Conservation (phyloP, 2,329 filamentous ascomycete species). For the Penicillium italicum region DNA sequence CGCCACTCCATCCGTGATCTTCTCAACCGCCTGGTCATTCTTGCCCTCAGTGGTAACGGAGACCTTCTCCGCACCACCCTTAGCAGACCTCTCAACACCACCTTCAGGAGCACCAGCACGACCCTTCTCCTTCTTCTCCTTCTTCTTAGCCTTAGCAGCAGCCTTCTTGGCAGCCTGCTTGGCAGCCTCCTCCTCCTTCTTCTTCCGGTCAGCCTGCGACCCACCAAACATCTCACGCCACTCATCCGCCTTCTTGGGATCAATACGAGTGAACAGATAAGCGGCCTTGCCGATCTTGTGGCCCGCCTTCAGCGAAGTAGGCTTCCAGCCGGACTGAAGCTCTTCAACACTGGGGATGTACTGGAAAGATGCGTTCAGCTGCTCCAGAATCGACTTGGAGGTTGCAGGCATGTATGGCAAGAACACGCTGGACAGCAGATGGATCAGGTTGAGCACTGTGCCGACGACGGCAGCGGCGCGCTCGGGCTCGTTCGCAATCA, state of each 20-base stretch:
- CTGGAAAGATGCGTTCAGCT: constrained; percentile 62
- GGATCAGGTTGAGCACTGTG: constrained; percentile 76
- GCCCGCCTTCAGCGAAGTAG: constrained; percentile 58
- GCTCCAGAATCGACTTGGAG: constrained; percentile 68
- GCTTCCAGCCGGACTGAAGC: constrained; percentile 59
- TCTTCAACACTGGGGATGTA: constrained; percentile 56
- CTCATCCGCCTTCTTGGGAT: constrained; percentile 73
- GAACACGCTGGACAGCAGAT: constrained; percentile 74
- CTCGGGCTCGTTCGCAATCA: constrained; percentile 58
- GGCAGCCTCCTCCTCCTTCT: constrained; percentile 58
- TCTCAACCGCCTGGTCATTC: constrained; percentile 38
- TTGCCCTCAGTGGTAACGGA: constrained; percentile 22
- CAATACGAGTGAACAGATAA: constrained; percentile 80
- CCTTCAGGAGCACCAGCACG: constrained; percentile 20
- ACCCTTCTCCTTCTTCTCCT: constrained; percentile 38
- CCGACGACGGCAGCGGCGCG: constrained; percentile 64
- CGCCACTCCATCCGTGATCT: constrained; percentile 41
- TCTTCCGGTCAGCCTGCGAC: constrained; percentile 62
- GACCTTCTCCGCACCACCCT: constrained; percentile 32
- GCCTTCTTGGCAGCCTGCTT: constrained; percentile 40
- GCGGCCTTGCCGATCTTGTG: constrained; percentile 78
- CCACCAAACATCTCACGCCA: constrained; percentile 76
- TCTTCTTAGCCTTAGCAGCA: constrained; percentile 35
- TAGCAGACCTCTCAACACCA: constrained; percentile 37
- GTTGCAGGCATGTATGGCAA: constrained; percentile 85